These are phyloP conservation scores for Diplodia seriata DNA, from an alignment of 2,329 filamentous ascomycete genomes.

Conservation along the genomic window DNA sequence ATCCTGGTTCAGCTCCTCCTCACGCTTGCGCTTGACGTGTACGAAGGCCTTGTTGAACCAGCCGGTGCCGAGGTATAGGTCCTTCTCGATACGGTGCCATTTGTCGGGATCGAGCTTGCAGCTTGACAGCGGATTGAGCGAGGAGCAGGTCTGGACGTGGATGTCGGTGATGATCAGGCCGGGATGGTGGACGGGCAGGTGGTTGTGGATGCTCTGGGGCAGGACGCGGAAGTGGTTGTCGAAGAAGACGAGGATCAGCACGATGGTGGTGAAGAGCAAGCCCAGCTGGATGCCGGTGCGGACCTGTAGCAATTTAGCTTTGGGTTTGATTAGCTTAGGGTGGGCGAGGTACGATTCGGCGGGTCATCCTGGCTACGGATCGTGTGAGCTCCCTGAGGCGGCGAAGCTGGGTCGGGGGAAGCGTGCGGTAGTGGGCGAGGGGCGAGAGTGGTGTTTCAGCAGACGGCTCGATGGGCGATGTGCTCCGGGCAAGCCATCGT, in stretches of 20 bases:
- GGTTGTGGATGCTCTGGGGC: constrained; percentile 82
- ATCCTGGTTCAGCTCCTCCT: constrained; percentile 76
- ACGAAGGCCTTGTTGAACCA: constrained; percentile 81
- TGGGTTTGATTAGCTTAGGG: constrained; percentile 22
- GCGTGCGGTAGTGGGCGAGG: constrained; percentile 12
- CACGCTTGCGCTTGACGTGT: constrained; percentile 81
- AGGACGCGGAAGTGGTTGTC: constrained; percentile 89
- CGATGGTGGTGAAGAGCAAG: constrained; percentile 66
- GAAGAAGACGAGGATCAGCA: constrained; percentile 78
- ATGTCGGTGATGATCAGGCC: constrained; percentile 87
- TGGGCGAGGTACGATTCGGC: constrained; percentile 45
- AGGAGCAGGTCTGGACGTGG: constrained; percentile 76
- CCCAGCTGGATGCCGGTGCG: constrained; percentile 77
- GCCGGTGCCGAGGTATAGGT: constrained; percentile 77
- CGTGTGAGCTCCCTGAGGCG: constrained; percentile 27
- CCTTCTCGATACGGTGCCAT: constrained; percentile 89
- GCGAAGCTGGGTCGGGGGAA: constrained; percentile 7
- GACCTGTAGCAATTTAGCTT: constrained; percentile 43
- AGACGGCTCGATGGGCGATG: constrained; percentile 21
- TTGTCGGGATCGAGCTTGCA: constrained; percentile 74
- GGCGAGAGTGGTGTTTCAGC: constrained; percentile 30
- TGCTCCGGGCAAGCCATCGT: constrained; percentile 29
- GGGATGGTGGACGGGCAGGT: constrained; percentile 81
- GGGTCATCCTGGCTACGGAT: constrained; percentile 44
- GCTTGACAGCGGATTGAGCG: constrained; percentile 73